Conservation (phyloP, 805 yeast species). For the Suhomyces vadensis region DNA sequence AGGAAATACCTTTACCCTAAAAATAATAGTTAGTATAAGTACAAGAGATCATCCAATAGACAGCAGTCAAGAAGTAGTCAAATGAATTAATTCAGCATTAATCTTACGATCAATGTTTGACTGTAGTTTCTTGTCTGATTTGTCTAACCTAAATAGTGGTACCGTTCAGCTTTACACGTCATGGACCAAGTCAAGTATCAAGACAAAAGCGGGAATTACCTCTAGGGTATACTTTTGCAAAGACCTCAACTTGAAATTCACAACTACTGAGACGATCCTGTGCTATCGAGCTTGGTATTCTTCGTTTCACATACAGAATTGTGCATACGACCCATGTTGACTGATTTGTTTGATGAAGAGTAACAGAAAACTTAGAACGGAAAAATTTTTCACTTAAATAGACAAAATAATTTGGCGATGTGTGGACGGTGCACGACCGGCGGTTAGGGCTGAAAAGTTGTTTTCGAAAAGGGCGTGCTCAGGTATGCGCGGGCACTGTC, state of each 20-base stretch:
- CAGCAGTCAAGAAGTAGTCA: too few relatives aligned
- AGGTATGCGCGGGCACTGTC: too few relatives aligned
- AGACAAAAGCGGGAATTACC: slow-evolving; percentile 21
- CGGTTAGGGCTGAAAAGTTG: background rate
- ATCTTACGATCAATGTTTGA: too few relatives aligned
- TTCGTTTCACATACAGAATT: slow-evolving; percentile 74
- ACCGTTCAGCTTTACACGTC: slow-evolving; percentile 42
- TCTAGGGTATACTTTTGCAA: slow-evolving; percentile 15
- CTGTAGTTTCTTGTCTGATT: too few relatives aligned
- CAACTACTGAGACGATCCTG: slow-evolving; percentile 26
- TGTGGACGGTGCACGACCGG: slow-evolving; percentile 3
- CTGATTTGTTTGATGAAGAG: slow-evolving; percentile 34
- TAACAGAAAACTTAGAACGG: slow-evolving; percentile 4
- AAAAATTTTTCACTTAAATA: slow-evolving; percentile 15
- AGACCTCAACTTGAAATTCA: slow-evolving; percentile 15
- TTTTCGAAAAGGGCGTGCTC: too few relatives aligned
- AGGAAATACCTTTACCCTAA: slow-evolving; percentile 98
- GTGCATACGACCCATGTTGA: slow-evolving; percentile 99
- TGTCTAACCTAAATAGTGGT: slow-evolving; percentile 35
- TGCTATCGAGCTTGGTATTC: slow-evolving; percentile 25
- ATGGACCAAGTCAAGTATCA: slow-evolving; percentile 18
- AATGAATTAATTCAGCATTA: too few relatives aligned
- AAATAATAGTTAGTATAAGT: slow-evolving; percentile 40
- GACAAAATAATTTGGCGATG: slow-evolving; percentile 20
- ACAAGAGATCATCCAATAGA: background rate